phyloP scores from a whole-genome alignment of 345 rosid genomes.

The Linum usitatissimum region DNA sequence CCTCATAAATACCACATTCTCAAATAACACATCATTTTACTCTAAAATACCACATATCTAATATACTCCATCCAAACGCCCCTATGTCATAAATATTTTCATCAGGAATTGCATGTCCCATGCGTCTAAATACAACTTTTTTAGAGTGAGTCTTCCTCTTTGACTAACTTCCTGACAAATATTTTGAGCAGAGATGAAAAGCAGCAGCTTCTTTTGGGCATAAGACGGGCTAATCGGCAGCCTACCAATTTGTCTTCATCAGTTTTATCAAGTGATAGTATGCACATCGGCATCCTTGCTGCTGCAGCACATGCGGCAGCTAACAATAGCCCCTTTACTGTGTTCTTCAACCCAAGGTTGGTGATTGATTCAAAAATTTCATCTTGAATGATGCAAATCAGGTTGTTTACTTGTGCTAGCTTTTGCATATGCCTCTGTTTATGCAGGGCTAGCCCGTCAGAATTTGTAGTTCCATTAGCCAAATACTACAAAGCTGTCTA shows the following conservation, averaged over 20 bases:
- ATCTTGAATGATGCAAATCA: too few species aligned
- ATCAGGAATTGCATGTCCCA: too few species aligned
- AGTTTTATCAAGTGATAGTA: constrained; percentile 93
- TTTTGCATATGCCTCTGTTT: too few species aligned
- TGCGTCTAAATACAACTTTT: too few species aligned
- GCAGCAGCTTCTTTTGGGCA: constrained; percentile 77
- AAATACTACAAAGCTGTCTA: constrained; percentile 86
- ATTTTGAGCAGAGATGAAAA: constrained; percentile 60
- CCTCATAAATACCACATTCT: too few species aligned
- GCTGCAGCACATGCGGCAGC: constrained; percentile 99
- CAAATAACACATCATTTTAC: too few species aligned
- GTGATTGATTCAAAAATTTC: neutral
- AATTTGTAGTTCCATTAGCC: constrained; percentile 92
- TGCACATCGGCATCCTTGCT: constrained; percentile 98
- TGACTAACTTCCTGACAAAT: too few species aligned
- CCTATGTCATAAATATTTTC: too few species aligned
- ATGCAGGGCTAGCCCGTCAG: constrained; percentile 83
- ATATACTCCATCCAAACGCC: too few species aligned
- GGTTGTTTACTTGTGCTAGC: too few species aligned
- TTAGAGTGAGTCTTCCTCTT: too few species aligned
- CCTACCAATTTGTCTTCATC: constrained; percentile 51
- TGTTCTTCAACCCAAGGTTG: constrained; percentile 93
- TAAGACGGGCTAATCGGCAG: constrained; percentile 79
- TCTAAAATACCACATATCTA: too few species aligned
- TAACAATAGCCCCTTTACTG: constrained; percentile 78